Evolutionary conservation across 2,329 filamentous ascomycete genomes (phyloP).

Genomic region (Fusarium pininemorale): DNA sequence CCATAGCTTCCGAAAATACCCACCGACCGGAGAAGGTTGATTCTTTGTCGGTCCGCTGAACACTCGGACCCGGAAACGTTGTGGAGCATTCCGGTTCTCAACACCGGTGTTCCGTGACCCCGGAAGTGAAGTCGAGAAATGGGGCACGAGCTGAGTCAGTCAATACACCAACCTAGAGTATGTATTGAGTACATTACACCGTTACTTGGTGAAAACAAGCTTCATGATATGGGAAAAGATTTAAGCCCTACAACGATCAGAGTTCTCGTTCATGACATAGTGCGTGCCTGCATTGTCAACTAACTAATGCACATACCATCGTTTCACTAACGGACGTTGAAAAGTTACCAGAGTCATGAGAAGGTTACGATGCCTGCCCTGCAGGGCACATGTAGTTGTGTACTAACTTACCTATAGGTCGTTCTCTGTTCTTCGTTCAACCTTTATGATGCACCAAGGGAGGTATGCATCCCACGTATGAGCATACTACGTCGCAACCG

Average conservation of each 20-base stretch:
- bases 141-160: not conserved
- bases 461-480: not conserved
- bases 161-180: not conserved
- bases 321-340: conserved; percentile 10
- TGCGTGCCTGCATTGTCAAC: not conserved
- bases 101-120: not conserved
- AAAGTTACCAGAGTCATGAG: not conserved
- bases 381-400: not conserved
- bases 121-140: conserved; percentile 2
- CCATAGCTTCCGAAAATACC: not conserved
- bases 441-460: not conserved
- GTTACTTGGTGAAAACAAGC: not conserved
- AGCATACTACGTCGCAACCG: not conserved
- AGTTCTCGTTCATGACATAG: not conserved
- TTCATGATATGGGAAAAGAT: not conserved
- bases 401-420: not conserved
- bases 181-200: not conserved
- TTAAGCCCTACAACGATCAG: not conserved
- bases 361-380: not conserved
- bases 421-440: not conserved
- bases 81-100: not conserved
- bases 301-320: not conserved
- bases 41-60: conserved; percentile 1
- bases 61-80: not conserved
- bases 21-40: not conserved